These are phyloP conservation scores for Panaeolus cyanescens DNA, from an alignment of 768 basidiomycete species.

Conservation along the genomic window DNA sequence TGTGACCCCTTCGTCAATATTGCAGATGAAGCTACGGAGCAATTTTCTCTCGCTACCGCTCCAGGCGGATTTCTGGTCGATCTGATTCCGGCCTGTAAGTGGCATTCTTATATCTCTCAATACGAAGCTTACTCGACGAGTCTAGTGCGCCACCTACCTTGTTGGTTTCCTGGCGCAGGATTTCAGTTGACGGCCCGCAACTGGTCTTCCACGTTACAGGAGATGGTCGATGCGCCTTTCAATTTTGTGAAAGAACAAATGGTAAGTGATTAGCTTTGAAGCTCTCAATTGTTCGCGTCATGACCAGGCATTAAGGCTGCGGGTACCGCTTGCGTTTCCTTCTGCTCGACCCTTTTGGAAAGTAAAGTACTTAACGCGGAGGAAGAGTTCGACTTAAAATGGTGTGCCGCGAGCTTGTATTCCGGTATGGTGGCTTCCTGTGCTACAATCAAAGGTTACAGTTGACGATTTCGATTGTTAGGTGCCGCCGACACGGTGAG, in stretches of 20 bases:
- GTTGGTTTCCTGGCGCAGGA: constrained; percentile 64
- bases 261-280: constrained; percentile 34
- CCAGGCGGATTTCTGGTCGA: constrained; percentile 56
- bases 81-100: constrained; percentile 48
- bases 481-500: constrained; percentile 62
- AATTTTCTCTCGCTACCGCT: constrained; percentile 54
- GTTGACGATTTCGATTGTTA: constrained; percentile 13
- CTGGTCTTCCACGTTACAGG: constrained; percentile 53
- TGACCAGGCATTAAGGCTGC: constrained; percentile 42
- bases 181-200: constrained; percentile 55
- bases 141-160: constrained; percentile 58
- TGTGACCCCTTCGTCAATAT: constrained; percentile 54
- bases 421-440: constrained; percentile 36
- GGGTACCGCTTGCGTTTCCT: constrained; percentile 59
- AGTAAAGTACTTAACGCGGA: constrained; percentile 48
- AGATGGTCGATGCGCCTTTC: constrained; percentile 59
- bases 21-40: constrained; percentile 54
- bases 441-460: background rate
- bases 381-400: constrained; percentile 66
- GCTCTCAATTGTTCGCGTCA: constrained; percentile 2
- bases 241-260: constrained; percentile 64
- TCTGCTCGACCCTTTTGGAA: constrained; percentile 59
- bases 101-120: constrained; percentile 5
- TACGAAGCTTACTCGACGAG: constrained; percentile 5
- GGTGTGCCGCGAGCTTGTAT: constrained; percentile 62